Evolutionary conservation across 192 early-diverging fungal genomes (phyloP).

Genomic region (Backusella parvicylindrica): DNA sequence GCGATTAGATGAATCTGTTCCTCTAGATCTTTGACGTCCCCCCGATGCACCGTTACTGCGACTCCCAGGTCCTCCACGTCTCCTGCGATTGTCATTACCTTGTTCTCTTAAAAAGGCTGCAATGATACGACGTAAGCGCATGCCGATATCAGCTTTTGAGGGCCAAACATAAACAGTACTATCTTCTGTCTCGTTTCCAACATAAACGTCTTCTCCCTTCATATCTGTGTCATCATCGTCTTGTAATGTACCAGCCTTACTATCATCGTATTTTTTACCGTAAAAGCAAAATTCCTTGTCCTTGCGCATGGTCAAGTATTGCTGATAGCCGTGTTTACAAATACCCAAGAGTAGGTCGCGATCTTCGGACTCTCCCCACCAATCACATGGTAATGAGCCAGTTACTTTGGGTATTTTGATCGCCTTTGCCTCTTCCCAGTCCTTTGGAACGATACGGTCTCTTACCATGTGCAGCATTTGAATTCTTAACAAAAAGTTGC

Average conservation of each 20-base stretch:
- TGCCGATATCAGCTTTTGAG: slow-evolving; percentile 57
- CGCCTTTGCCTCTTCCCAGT: slow-evolving; percentile 56
- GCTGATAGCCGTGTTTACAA: slow-evolving; percentile 75
- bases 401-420: slow-evolving; percentile 64
- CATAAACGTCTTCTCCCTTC: slow-evolving; percentile 11
- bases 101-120: slow-evolving; percentile 49
- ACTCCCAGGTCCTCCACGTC: slow-evolving; percentile 7
- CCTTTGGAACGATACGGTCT: slow-evolving; percentile 60
- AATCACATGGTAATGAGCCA: slow-evolving; percentile 51
- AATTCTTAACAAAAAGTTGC: slow-evolving; percentile 68
- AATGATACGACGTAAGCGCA: slow-evolving; percentile 54
- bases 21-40: neutral
- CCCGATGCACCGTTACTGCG: neutral
- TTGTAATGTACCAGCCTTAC: slow-evolving; percentile 30
- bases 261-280: slow-evolving; percentile 47
- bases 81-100: slow-evolving; percentile 37
- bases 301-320: slow-evolving; percentile 45
- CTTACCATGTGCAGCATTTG: slow-evolving; percentile 76
- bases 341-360: slow-evolving; percentile 76
- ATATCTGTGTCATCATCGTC: slow-evolving; percentile 20
- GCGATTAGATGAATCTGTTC: slow-evolving; percentile 34
- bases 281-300: slow-evolving; percentile 54
- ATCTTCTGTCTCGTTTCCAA: slow-evolving; percentile 26
- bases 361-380: slow-evolving; percentile 80
- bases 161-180: slow-evolving; percentile 48